phyloP scores from a whole-genome alignment of 805 yeast genomes.

The Millerozyma acaciae region DNA sequence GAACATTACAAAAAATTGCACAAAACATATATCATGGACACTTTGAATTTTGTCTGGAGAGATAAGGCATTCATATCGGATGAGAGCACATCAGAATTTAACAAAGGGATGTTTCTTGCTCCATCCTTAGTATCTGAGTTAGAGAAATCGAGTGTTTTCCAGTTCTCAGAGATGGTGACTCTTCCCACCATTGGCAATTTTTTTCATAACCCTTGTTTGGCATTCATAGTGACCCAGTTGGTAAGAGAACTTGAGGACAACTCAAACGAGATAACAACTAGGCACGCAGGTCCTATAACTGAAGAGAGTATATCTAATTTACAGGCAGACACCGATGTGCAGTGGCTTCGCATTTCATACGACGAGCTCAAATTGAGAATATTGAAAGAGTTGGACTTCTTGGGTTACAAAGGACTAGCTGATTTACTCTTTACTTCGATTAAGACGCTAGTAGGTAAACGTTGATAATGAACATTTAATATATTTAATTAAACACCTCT shows the following conservation, averaged over 20 bases:
- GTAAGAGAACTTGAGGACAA: slow-evolving; percentile 47
- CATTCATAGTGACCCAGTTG: slow-evolving; percentile 39
- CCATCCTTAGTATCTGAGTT: slow-evolving; percentile 28
- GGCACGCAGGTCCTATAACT: slow-evolving; percentile 55
- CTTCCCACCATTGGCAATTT: slow-evolving; percentile 36
- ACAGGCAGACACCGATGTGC: slow-evolving; percentile 18
- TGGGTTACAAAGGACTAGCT: slow-evolving; percentile 48
- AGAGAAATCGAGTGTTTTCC: slow-evolving; percentile 26
- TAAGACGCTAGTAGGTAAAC: slow-evolving; percentile 39
- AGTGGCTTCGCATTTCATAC: slow-evolving; percentile 39
- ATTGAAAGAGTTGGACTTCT: slow-evolving; percentile 35
- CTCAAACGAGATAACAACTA: slow-evolving; percentile 20
- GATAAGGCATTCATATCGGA: slow-evolving; percentile 46
- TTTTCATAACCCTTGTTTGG: slow-evolving; percentile 51
- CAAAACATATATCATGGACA: slow-evolving; percentile 52
- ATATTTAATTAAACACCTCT: too few relatives aligned
- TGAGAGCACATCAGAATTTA: slow-evolving; percentile 19
- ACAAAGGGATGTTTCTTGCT: slow-evolving; percentile 38
- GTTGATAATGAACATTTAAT: too few relatives aligned
- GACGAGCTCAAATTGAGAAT: slow-evolving; percentile 46
- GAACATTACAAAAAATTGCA: slow-evolving; percentile 29
- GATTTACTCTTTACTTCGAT: slow-evolving; percentile 51
- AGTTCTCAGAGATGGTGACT: slow-evolving; percentile 26
- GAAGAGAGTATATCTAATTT: slow-evolving; percentile 36
- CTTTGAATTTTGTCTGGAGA: slow-evolving; percentile 55